Evolutionary conservation across 1,284 basidiomycete species (phyloP).

Genomic region (Ceratobasidium theobromae): DNA sequence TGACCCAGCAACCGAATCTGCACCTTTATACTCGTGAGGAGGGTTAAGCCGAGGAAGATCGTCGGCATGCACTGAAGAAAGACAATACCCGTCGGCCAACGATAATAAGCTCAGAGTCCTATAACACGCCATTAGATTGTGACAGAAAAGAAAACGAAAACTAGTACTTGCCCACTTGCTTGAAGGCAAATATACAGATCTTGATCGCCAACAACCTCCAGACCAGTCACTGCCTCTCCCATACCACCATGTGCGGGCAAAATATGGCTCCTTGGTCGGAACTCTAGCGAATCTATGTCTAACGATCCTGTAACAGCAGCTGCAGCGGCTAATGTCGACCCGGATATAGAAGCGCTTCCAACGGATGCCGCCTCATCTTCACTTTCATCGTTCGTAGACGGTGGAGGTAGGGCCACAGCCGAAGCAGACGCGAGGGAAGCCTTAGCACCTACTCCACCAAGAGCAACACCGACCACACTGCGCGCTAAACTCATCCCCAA

Average conservation of each 20-base stretch:
- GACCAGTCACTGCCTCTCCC: constrained; percentile 48
- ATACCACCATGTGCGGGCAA: constrained; percentile 51
- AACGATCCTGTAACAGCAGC: not conserved
- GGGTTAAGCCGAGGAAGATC: constrained; percentile 35
- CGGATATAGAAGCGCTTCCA: not conserved
- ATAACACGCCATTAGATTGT: not conserved
- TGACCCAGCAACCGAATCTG: constrained; percentile 15
- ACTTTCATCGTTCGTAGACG: not conserved
- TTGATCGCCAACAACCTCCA: constrained; percentile 50
- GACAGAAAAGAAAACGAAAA: not conserved
- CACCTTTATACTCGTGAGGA: constrained; percentile 33
- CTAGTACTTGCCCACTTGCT: constrained; percentile 53
- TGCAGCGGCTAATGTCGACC: constrained; percentile 11
- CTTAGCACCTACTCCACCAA: constrained; percentile 8
- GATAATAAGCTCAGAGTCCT: constrained; percentile 38
- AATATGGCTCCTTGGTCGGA: constrained; percentile 54
- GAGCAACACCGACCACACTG: constrained; percentile 23
- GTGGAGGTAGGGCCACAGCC: not conserved
- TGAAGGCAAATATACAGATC: constrained; percentile 55
- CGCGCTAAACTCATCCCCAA: constrained; percentile 6
- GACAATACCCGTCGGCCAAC: constrained; percentile 38
- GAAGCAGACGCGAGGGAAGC: not conserved
- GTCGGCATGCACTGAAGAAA: constrained; percentile 40
- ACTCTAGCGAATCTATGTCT: constrained; percentile 36
- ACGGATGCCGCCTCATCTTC: constrained; percentile 13